Conservation (phyloP, 192 early-diverging fungal species). For the Entomortierella chlamydospora region DNA sequence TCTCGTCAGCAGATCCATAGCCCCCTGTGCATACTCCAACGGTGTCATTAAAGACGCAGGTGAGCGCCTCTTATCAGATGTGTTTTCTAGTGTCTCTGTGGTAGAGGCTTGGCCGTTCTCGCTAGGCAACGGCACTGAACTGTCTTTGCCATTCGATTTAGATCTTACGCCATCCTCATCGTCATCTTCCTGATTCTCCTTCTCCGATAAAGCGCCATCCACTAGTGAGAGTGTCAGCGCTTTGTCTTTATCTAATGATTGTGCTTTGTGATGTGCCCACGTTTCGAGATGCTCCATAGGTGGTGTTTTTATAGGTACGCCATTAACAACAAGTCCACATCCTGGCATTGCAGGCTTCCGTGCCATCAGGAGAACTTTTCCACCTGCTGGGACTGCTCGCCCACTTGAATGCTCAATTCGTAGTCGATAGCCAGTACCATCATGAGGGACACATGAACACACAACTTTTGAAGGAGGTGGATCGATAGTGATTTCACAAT, state of each 20-base stretch:
- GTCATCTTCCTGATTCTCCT: conserved; percentile 21
- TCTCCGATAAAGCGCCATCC: conserved; percentile 29
- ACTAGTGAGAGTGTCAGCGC: conserved; percentile 10
- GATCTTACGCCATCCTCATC: not conserved
- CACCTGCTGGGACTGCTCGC: conserved; percentile 55
- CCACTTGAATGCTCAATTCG: conserved; percentile 58
- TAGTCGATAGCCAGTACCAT: conserved; percentile 57
- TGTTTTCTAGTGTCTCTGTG: not conserved
- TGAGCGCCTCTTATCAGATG: not conserved
- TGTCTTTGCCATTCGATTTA: not conserved
- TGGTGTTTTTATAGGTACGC: conserved; percentile 42
- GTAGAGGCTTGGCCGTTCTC: not conserved
- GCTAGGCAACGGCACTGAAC: not conserved
- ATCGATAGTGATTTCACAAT: conserved; percentile 58
- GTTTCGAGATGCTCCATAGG: conserved; percentile 41
- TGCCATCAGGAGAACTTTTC: conserved; percentile 59
- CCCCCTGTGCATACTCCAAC: conserved; percentile 29
- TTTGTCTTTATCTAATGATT: conserved; percentile 1
- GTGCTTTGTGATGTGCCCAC: conserved; percentile 14
- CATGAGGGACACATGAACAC: conserved; percentile 44
- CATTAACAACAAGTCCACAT: conserved; percentile 41
- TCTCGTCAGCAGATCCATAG: conserved; percentile 45
- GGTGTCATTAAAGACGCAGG: not conserved
- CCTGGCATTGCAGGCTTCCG: conserved; percentile 40
- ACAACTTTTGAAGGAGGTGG: conserved; percentile 59